phyloP scores from a whole-genome alignment of 1,139 yeast species.

The Spathaspora sp. region DNA sequence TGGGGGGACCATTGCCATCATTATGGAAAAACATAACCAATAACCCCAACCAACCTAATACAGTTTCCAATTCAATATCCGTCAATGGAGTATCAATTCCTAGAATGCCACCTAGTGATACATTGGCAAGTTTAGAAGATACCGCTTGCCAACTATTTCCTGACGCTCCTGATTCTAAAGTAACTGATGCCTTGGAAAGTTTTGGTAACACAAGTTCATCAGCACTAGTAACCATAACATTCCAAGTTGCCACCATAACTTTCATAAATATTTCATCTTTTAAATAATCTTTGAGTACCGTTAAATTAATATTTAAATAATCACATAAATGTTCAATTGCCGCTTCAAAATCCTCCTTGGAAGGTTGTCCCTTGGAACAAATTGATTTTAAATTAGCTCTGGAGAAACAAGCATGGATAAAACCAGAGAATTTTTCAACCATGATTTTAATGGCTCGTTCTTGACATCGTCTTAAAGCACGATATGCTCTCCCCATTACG shows the following conservation, averaged over 20 bases:
- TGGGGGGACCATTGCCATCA: slow-evolving; percentile 79
- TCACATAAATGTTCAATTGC: slow-evolving; percentile 76
- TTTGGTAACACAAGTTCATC: slow-evolving; percentile 73
- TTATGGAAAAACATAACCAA: slow-evolving; percentile 77
- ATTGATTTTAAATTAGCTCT: slow-evolving; percentile 47
- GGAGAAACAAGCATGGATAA: slow-evolving; percentile 42
- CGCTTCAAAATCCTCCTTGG: slow-evolving; percentile 58
- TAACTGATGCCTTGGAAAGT: slow-evolving; percentile 49
- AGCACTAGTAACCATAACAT: slow-evolving; percentile 59
- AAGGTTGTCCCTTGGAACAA: slow-evolving; percentile 50
- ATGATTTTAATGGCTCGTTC: slow-evolving; percentile 64
- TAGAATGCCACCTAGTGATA: slow-evolving; percentile 35
- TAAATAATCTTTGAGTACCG: slow-evolving; percentile 62
- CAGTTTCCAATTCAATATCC: slow-evolving; percentile 62
- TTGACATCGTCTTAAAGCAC: slow-evolving; percentile 61
- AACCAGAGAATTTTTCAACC: slow-evolving; percentile 58
- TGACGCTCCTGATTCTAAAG: slow-evolving; percentile 10
- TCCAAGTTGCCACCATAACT: slow-evolving; percentile 81
- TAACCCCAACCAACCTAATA: slow-evolving; percentile 70
- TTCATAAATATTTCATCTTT: slow-evolving; percentile 58
- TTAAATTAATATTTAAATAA: slow-evolving; percentile 68
- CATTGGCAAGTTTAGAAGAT: slow-evolving; percentile 50
- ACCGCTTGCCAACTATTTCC: slow-evolving; percentile 48
- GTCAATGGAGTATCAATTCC: slow-evolving; percentile 52
- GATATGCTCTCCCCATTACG: slow-evolving; percentile 73